Evolutionary conservation across 73 alveolate species (phyloP), one percentile per base, ranked within the genome.

Genomic region (Tetrahymena thermophila): DNA sequence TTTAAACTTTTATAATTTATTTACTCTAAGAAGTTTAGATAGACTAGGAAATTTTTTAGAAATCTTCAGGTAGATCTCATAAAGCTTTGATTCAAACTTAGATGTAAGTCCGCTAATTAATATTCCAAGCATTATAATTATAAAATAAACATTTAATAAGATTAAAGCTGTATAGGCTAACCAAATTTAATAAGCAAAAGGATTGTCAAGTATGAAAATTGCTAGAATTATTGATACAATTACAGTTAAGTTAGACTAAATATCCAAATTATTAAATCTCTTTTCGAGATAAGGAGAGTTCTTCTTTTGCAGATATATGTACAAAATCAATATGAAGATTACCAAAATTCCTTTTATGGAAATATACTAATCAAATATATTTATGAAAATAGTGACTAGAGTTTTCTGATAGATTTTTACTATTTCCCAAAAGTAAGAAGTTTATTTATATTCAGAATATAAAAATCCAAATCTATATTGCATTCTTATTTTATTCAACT

Each of bases 391-490:
- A 28, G 93, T 94, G 84, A 94, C 93, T 44, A 94, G 85, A 71
- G 93, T 94, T 71, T 94, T 94, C 85, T 94, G 83, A 42, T 85
- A 94, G 42, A 94, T 56, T 94, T 94, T 94, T 71, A 94, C 94
- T 43, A 94, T 85, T 84, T 94, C 96, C 96, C 96, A 94, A 28
- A 94, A 85, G 83, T 84, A 94, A 84, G 95, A 85, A 43, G 93
- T 94, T 35, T 71, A 34, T 85, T 94, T 43, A 57, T 85, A 94
- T 40, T 94, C 96, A 23, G 83, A 10, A 42, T 94, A 94, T 35
- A 94, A 84, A 85, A 94, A 94, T 37, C 96, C 96, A 94, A 85
- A 94, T 43, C 89, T 71, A 8, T 71, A 71, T 34, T 71, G 37
- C 89, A 71, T 71, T 1, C 23, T 9, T 71, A 71, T 71, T n/a